A percentile compares a stretch with the other conserved stretches of the same genome.
Evolutionary conservation across 1,284 basidiomycete genomes (phyloP).

Genomic region (Tilletia caries): DNA sequence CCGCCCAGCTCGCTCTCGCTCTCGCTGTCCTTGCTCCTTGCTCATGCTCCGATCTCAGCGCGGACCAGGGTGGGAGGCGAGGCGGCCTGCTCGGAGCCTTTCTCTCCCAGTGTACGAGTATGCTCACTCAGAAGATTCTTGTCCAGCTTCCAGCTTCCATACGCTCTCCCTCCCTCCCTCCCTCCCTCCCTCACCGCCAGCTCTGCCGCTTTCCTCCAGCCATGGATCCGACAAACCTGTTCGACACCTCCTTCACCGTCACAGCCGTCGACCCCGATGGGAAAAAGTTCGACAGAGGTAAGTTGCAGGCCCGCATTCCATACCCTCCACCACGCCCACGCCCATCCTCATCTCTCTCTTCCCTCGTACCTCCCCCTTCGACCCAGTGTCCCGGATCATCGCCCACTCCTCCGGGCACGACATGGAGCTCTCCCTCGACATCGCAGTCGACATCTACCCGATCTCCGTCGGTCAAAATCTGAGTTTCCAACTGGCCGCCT

Average conservation of each 20-base stretch:
- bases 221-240: conserved; percentile 42
- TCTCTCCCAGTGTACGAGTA: too few relatives aligned
- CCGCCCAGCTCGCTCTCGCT: too few relatives aligned
- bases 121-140: too few relatives aligned
- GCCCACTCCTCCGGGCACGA: conserved; percentile 57
- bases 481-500: conserved; percentile 79
- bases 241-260: conserved; percentile 51
- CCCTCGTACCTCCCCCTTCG: conserved; percentile 62
- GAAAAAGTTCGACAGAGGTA: conserved; percentile 95
- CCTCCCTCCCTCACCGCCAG: background rate
- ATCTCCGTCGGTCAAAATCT: conserved; percentile 65
- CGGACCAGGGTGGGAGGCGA: background rate
- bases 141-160: background rate
- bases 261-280: conserved; percentile 62
- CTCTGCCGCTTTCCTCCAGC: conserved; percentile 27
- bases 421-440: conserved; percentile 73
- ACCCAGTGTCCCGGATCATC: conserved; percentile 43
- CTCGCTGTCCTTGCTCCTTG: too few relatives aligned
- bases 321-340: background rate
- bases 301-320: too few relatives aligned
- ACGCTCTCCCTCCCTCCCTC: background rate
- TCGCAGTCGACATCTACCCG: conserved; percentile 54
- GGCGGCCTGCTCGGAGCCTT: background rate
- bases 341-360: conserved; percentile 63
- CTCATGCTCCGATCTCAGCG: background rate